Evolutionary conservation across 1,284 basidiomycete genomes (phyloP), one percentile per base, ranked within the genome.

Genomic region (Agroathelia rolfsii): DNA sequence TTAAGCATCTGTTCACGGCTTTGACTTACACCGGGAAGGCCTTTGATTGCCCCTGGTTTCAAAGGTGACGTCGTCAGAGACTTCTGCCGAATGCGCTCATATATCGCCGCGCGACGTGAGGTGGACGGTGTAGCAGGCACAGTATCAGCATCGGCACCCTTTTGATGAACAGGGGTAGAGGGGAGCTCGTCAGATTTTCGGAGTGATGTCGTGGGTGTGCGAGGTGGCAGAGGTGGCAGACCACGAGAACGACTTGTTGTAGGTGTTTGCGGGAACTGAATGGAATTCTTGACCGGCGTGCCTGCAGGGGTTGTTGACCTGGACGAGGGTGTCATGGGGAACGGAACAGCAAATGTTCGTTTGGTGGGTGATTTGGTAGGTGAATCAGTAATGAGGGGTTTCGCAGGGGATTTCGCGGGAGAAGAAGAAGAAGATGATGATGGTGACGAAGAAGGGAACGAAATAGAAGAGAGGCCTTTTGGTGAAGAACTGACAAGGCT

Each of bases 1-100:
- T 76, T 80, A 28, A 76, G 51, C 38, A 86, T 62, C 44, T 81
- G 69, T 34, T 82, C 79, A 39, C 62, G 69, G 19, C 69, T 69
- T 45, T 81, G 55, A 36, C 58, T 69, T 3, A 56, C 58, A 0
- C 60, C 62, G 4, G 45, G 40, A 7, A 59, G 55, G 27, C 59
- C 56, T 27, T 53, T 57, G 34, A 56, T 62, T 21, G 49, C 48
- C 12, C 58, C 54, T 24, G 58, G 49, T 49, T 83, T 84, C 24
- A 69, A 72, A 1, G 83, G 80, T 11, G 79, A 73, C 11, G 63
- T 58, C 0, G 72, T 71, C 29, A 82, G 52, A 12, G 76, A 84
- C 38, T 71, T 69, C 45, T 77, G 73, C 9, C 77, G 76, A 26
- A 87, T 61, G 17, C 83, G 80, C 42, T 87, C 83, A 46, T 81